Evolutionary conservation across 139 green algal genomes (phyloP).

Genomic region (Chlorella sp.): DNA sequence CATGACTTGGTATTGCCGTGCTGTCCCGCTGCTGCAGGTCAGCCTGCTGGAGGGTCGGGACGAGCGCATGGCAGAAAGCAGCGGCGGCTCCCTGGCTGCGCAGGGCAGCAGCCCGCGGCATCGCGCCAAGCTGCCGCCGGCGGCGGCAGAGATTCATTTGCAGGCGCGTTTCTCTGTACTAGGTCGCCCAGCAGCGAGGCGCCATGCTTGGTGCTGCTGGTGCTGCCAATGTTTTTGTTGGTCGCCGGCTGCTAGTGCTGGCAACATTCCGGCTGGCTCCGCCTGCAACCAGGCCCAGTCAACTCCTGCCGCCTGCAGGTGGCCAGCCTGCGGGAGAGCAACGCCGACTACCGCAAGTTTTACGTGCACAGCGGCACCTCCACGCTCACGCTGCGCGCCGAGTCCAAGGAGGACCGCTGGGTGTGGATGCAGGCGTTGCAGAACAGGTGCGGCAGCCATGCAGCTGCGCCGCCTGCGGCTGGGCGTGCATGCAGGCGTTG

Average conservation of each 20-base stretch:
- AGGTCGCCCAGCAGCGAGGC: too few relatives aligned
- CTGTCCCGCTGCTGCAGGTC: conserved; percentile 12
- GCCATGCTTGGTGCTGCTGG: too few relatives aligned
- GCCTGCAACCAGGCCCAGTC: too few relatives aligned
- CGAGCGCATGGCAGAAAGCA: not conserved
- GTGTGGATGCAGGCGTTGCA: conserved; percentile 66
- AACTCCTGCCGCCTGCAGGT: conserved; percentile 48
- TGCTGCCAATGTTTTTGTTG: not conserved
- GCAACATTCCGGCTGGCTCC: too few relatives aligned
- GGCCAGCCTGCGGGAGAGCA: conserved; percentile 53
- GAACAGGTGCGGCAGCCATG: conserved; percentile 18
- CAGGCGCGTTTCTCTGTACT: conserved; percentile 41
- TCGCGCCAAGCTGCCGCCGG: conserved; percentile 17
- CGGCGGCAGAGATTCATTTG: conserved; percentile 60
- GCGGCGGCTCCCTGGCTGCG: not conserved
- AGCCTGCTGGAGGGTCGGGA: conserved; percentile 51
- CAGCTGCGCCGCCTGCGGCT: too few relatives aligned
- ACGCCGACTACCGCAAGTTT: conserved; percentile 75
- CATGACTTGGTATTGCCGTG: not conserved
- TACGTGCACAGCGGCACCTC: conserved; percentile 76
- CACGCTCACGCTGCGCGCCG: conserved; percentile 64
- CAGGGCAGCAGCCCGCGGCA: conserved; percentile 13
- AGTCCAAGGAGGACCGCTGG: conserved; percentile 69
- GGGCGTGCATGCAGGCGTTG: too few relatives aligned
- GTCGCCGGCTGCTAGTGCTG: not conserved